These are phyloP conservation scores for Chrysanthemum makinoi DNA, from an alignment of 129 eudicot species.

Conservation along the genomic window DNA sequence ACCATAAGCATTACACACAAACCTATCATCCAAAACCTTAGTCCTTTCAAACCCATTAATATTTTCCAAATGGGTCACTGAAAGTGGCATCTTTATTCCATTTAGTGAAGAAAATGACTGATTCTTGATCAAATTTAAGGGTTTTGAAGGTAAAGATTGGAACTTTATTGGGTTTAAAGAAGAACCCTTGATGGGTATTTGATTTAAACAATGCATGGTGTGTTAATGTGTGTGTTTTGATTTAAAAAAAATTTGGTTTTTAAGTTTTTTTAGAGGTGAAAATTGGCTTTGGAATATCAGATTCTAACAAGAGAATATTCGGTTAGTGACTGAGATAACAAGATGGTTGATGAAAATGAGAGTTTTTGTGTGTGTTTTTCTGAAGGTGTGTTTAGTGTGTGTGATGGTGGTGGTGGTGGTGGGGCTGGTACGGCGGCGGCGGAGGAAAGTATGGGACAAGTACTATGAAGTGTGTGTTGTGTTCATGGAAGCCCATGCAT, in stretches of 20 bases:
- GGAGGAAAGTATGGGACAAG: conserved; percentile 25
- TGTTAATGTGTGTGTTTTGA: conserved; percentile 10
- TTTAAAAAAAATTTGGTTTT: not conserved
- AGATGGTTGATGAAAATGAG: conserved; percentile 7
- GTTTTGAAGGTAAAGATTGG: conserved; percentile 5
- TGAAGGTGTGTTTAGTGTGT: not conserved
- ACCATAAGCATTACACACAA: too few relatives aligned
- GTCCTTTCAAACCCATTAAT: conserved; percentile 23
- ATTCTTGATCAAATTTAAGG: not conserved
- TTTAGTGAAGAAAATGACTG: too few relatives aligned
- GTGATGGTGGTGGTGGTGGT: conserved; percentile 15
- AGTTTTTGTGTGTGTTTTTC: conserved; percentile 1
- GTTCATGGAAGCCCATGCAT: conserved; percentile 29
- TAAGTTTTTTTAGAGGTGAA: not conserved
- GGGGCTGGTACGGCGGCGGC: conserved; percentile 19
- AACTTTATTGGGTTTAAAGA: conserved; percentile 19
- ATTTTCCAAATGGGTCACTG: conserved; percentile 20
- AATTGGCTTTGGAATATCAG: conserved; percentile 28
- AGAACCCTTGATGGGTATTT: conserved; percentile 14
- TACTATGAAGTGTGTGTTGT: not conserved
- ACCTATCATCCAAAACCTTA: too few relatives aligned
- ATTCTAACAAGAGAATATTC: conserved; percentile 3
- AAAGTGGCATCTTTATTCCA: conserved; percentile 21
- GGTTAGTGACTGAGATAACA: conserved; percentile 25
- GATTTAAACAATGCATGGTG: conserved; percentile 28